Percentiles rank a stretch among this genome's conserved stretches.
Conservation (phyloP, 2,329 filamentous ascomycete genomes). For the Colletotrichum endophyticum region DNA sequence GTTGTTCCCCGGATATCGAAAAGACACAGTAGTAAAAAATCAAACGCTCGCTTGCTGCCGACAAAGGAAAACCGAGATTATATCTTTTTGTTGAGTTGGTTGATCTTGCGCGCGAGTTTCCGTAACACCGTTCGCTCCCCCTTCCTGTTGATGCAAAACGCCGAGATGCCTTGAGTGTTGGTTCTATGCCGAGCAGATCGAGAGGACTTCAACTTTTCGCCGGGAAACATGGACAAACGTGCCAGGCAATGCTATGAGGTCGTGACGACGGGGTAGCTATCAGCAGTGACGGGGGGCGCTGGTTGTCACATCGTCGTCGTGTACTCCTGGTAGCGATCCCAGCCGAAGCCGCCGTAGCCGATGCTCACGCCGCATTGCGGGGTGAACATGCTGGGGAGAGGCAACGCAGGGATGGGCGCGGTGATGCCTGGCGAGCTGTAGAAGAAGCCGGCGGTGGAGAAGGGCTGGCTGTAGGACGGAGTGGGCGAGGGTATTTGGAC, state of each 20-base stretch:
- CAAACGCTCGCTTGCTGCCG: conserved; percentile 51
- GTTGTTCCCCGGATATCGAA: conserved; percentile 44
- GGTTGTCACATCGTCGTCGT: conserved; percentile 85
- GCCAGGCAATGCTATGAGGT: conserved; percentile 44
- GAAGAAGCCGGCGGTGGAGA: conserved; percentile 74
- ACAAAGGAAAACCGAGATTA: conserved; percentile 26
- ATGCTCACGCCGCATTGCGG: conserved; percentile 83
- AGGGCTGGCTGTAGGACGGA: conserved; percentile 80
- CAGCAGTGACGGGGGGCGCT: conserved; percentile 48
- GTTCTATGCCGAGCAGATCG: conserved; percentile 28
- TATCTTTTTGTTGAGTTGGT: conserved; percentile 29
- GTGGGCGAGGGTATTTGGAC: conserved; percentile 79
- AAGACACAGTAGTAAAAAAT: conserved; percentile 33
- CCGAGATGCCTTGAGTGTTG: conserved; percentile 41
- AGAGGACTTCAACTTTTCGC: conserved; percentile 28
- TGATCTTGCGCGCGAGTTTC: conserved; percentile 40
- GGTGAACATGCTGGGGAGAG: conserved; percentile 85
- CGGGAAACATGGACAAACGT: conserved; percentile 34
- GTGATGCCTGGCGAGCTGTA: conserved; percentile 81
- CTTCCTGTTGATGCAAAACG: conserved; percentile 44
- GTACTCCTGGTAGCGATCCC: conserved; percentile 87
- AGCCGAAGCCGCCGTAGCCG: conserved; percentile 80
- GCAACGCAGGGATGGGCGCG: conserved; percentile 76
- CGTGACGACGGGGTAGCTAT: conserved; percentile 53
- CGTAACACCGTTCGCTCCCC: conserved; percentile 42